Conservation (phyloP, 495 filamentous ascomycete genomes). For the Parachaetomium inaequale region DNA sequence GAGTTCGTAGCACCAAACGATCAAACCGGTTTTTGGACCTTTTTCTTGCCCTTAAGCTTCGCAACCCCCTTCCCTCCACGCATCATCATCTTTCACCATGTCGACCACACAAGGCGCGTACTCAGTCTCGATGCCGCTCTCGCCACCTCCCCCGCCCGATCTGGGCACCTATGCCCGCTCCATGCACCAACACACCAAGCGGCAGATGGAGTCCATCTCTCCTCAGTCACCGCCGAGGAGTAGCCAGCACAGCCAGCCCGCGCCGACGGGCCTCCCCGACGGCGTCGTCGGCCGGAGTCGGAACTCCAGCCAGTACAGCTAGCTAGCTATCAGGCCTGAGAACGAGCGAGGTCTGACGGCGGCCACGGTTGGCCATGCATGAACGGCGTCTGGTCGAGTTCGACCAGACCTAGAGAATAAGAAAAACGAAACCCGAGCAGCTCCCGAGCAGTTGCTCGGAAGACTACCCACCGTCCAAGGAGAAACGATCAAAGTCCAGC, state of each 20-base stretch:
- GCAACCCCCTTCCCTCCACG: not conserved
- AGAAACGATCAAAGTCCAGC: not conserved
- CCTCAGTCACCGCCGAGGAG: constrained; percentile 18
- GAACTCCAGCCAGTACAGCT: constrained; percentile 8
- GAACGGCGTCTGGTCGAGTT: not conserved
- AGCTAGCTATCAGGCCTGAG: not conserved
- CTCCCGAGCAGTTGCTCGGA: not conserved
- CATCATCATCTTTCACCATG: constrained; percentile 29
- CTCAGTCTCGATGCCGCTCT: constrained; percentile 31
- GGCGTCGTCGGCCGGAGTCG: constrained; percentile 24
- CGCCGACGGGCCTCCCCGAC: constrained; percentile 33
- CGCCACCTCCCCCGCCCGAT: constrained; percentile 43
- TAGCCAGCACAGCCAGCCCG: constrained; percentile 15
- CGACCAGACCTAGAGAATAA: not conserved
- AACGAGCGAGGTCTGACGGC: too few relatives aligned
- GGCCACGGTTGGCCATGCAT: not conserved
- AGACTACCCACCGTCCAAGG: not conserved
- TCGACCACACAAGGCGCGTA: constrained; percentile 30
- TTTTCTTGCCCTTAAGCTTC: not conserved
- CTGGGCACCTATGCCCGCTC: constrained; percentile 44
- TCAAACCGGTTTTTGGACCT: not conserved
- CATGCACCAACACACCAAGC: constrained; percentile 52
- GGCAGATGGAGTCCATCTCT: constrained; percentile 48
- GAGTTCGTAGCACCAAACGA: constrained; percentile 8
- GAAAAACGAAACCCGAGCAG: not conserved